phyloP scores from a whole-genome alignment of 139 green algal species.

The Micractinium sp. region DNA sequence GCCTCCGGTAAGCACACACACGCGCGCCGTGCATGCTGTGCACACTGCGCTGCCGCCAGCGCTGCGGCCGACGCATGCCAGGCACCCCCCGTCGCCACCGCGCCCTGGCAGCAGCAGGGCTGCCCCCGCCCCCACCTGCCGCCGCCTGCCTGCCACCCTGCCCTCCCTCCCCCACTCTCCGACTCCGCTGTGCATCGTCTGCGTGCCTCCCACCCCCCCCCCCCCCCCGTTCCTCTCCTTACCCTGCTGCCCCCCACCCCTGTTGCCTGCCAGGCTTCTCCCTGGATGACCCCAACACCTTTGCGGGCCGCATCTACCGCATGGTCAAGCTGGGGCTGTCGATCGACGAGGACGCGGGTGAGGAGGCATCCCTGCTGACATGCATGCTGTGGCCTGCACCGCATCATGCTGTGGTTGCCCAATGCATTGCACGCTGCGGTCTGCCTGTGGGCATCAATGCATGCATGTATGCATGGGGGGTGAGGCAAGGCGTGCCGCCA shows the following conservation, averaged over 20 bases:
- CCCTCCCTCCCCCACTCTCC: not conserved
- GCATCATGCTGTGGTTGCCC: no score
- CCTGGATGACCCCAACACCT: constrained; percentile 98
- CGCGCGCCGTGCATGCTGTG: not conserved
- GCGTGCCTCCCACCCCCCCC: not conserved
- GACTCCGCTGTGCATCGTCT: not conserved
- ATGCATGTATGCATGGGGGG: no score
- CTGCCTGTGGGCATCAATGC: no score
- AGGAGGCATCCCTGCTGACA: not conserved
- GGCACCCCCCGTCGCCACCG: no score
- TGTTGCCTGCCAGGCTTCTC: constrained; percentile 75
- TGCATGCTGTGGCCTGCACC: not conserved
- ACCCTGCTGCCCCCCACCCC: not conserved
- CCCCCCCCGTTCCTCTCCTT: no score
- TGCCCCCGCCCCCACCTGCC: no score
- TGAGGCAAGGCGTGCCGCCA: no score
- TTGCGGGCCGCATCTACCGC: constrained; percentile 97
- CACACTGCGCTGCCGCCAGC: no score
- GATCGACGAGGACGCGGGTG: constrained; percentile 94
- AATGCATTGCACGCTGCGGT: no score
- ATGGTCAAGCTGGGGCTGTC: constrained; percentile 99
- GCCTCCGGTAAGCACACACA: constrained; percentile 61
- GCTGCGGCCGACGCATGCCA: no score
- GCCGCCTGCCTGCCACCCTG: not conserved
- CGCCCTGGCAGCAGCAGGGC: no score